Evolutionary conservation across 176 grass and related monocot genomes (phyloP), one percentile per base, ranked within the genome.

Genomic region (Aegilops sharonensis): DNA sequence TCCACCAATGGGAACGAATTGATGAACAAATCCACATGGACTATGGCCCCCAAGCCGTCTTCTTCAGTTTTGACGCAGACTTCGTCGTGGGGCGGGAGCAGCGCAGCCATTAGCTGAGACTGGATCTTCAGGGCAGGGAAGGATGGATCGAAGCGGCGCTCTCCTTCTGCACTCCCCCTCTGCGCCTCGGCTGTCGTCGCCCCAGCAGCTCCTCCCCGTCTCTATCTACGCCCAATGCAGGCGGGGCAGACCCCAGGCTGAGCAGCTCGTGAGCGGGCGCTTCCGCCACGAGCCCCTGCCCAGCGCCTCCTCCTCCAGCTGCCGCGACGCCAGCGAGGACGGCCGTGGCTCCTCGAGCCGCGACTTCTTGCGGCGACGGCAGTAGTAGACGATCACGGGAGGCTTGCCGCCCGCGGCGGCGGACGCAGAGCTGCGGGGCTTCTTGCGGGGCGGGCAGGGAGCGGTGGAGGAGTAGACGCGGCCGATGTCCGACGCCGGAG

Each of bases 401-500:
- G 68, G 52, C 39, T 31, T 78, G 83, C 5, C 39, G 39, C 39
- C 39, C 39, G 39, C 39, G 39, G 39, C 9, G 39, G 39, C 39
- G 8, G 39, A 40, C 35, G 48, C 10, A 36, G 36, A 5, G 37
- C 39, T 23, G 31, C 60, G 35, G 31, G 81, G 78, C 73, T 92
- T 95, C 47, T 85, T 92, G 25, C 82, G 34, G 50, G 27, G 79
- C 75, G 88, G 64, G 59, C 89, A 79, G 24, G 92, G 85, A 11
- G 87, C 57, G 21, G 91, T 85, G 6, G 94, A 71, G 66, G 93
- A 98, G 87, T 98, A 94, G 81, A 98, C 80, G 21, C 68, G 92
- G 79, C 92, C 90, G 34, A 95, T 40, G 39, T 40, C 8, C 8
- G 8, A 40, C 8, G 39, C 39, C 9, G 39, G 39, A 40, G 9